Evolutionary conservation across 768 basidiomycete species (phyloP), one percentile per base, ranked within the genome.

Genomic region (Suillus subluteus): DNA sequence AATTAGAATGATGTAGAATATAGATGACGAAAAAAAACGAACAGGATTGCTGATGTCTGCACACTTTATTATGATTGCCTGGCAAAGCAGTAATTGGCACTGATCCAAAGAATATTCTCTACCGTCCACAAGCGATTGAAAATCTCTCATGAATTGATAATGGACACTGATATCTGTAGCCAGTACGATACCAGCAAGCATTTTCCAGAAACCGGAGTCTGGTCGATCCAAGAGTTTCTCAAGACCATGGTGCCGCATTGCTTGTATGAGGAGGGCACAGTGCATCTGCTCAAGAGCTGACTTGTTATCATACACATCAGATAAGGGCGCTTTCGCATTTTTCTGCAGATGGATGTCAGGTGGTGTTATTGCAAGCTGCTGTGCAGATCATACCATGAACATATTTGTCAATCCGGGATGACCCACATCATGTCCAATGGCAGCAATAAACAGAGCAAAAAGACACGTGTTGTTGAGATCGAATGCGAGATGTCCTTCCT

Each of bases 41-140:
- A 98, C 96, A 18, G 98, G 97, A 76, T 99, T 99, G 75, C 94
- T 96, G 73, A 99, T 99, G 80, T 99, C 98, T 21, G 97, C 96
- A 73, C 96, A 98, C 79, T 99, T 99, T 76, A 99, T 89, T 62
- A 99, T n/a, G n/a, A n/a, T 80, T 4, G 92, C 92, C 73, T 98
- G 95, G 74, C 94, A 97, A 30, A 95, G 77, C 63, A 97, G 78
- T 32, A 92, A 81, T 70, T 91, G 84, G 63, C 88, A 84, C 69
- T 79, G 74, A 62, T 80, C 79, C 54, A 85, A 72, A 12, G 83
- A 73, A 21, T 72, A 74, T 26, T 78, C 78, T 15, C 75, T 70
- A 26, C 83, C 85, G 4, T 76, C 73, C 46, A 90, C 77, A 32
- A 89, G 73, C 8, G 74, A 74, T 68, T 82, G 76, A 68, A 97